These are phyloP conservation scores for Claviceps paspali DNA, from an alignment of 2,329 filamentous ascomycete species.

Conservation along the genomic window DNA sequence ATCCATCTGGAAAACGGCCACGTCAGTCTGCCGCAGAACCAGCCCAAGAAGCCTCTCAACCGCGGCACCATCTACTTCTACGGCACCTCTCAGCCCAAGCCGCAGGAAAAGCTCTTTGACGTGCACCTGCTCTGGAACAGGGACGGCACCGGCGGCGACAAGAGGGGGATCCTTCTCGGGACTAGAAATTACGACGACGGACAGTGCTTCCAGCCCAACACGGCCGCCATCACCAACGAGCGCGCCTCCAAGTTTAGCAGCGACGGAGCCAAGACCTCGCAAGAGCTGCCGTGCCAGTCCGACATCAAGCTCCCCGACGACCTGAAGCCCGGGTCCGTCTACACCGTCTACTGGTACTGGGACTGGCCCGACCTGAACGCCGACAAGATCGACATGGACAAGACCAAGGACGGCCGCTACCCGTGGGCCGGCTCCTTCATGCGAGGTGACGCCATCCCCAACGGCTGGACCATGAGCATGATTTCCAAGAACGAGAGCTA, in stretches of 20 bases:
- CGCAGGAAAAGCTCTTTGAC: conserved; percentile 35
- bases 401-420: conserved; percentile 24
- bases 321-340: conserved; percentile 43
- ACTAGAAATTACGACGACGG: conserved; percentile 78
- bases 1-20: conserved; percentile 65
- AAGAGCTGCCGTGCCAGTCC: conserved; percentile 64
- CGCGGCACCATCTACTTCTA: conserved; percentile 63
- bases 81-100: conserved; percentile 46
- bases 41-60: conserved; percentile 44
- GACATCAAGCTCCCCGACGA: conserved; percentile 61
- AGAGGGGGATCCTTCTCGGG: conserved; percentile 59
- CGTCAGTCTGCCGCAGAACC: conserved; percentile 43
- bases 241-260: conserved; percentile 43
- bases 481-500: conserved; percentile 26
- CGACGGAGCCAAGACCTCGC: conserved; percentile 35
- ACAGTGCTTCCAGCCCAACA: conserved; percentile 71
- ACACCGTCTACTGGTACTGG: conserved; percentile 94
- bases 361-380: conserved; percentile 59
- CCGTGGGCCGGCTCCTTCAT: conserved; percentile 26
- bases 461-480: conserved; percentile 20
- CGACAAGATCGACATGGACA: conserved; percentile 23
- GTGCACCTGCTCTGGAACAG: conserved; percentile 67
- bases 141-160: conserved; percentile 68
- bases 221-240: conserved; percentile 36
- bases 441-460: conserved; percentile 21